phyloP scores from a whole-genome alignment of 2,329 filamentous ascomycete species.

The Fusarium caatingaense region DNA sequence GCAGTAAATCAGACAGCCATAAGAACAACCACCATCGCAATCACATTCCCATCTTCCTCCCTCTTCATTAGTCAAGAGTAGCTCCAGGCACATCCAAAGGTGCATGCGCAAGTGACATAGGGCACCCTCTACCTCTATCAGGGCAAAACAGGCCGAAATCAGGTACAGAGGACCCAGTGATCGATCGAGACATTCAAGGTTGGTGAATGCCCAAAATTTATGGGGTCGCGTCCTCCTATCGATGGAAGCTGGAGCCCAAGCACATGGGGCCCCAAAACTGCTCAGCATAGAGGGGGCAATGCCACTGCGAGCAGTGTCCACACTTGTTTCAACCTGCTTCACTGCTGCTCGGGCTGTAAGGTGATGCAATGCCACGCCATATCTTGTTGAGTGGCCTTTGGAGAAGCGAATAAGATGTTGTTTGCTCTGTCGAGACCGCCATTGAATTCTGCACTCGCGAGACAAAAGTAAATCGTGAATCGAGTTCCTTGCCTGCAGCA shows the following conservation, averaged over 20 bases:
- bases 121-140: conserved; percentile 16
- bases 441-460: not conserved
- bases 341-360: conserved; percentile 20
- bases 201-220: conserved; percentile 42
- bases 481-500: conserved; percentile 1
- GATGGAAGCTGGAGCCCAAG: conserved; percentile 26
- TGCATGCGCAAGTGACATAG: conserved; percentile 31
- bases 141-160: conserved; percentile 28
- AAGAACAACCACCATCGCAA: conserved; percentile 32
- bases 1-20: conserved; percentile 36
- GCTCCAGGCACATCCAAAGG: conserved; percentile 14
- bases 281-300: conserved; percentile 20
- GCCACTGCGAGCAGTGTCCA: conserved; percentile 39
- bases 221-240: conserved; percentile 37
- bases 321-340: conserved; percentile 42
- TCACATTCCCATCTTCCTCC: conserved; percentile 34
- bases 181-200: conserved; percentile 41
- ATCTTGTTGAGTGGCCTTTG: conserved; percentile 19
- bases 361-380: conserved; percentile 38
- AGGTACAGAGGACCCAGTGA: conserved; percentile 40
- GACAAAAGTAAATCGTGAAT: conserved; percentile 4
- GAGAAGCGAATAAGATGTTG: conserved; percentile 16
- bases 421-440: conserved; percentile 22
- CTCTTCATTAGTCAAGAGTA: conserved; percentile 26
- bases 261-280: conserved; percentile 22